These are phyloP conservation scores for Pouteria campechiana DNA, from an alignment of 179 eudicot species.

Conservation along the genomic window DNA sequence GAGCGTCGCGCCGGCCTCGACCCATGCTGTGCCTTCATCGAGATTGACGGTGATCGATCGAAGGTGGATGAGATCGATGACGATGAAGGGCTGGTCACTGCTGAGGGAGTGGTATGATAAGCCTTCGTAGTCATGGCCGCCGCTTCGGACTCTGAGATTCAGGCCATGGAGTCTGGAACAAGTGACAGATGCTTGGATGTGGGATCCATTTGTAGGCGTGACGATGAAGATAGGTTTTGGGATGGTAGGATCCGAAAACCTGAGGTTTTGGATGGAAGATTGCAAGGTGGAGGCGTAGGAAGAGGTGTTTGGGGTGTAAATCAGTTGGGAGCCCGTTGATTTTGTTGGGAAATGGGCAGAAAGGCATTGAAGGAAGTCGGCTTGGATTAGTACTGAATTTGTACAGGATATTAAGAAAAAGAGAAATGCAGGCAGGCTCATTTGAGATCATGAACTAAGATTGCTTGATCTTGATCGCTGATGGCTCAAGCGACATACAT, in stretches of 20 bases:
- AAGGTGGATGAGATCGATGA: slow-evolving; percentile 44
- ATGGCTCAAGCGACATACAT: no score
- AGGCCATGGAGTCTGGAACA: slow-evolving; percentile 24
- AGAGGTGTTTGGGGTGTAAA: slow-evolving; percentile 26
- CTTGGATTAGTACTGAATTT: no score
- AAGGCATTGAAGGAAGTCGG: slow-evolving; percentile 25
- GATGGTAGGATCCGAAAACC: slow-evolving; percentile 27
- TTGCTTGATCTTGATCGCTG: no score
- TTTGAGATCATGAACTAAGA: no score
- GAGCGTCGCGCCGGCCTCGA: slow-evolving; percentile 40
- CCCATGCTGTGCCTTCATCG: slow-evolving; percentile 39
- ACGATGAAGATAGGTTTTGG: slow-evolving; percentile 35
- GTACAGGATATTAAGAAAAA: no score
- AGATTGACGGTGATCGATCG: slow-evolving; percentile 20
- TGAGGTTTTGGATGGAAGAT: slow-evolving; percentile 28
- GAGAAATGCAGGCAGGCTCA: no score
- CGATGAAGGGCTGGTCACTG: slow-evolving; percentile 27
- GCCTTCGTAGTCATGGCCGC: slow-evolving; percentile 49
- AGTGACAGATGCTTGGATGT: slow-evolving; percentile 27
- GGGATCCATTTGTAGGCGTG: slow-evolving; percentile 34
- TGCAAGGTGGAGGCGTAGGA: slow-evolving; percentile 20
- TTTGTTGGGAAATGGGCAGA: slow-evolving; percentile 6
- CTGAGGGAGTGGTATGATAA: slow-evolving; percentile 32
- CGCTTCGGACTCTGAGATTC: slow-evolving; percentile 43
- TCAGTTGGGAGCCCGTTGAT: slow-evolving; percentile 17